Percentiles rank a stretch among this genome's conserved stretches.
These are phyloP conservation scores for Candida odintsovae DNA, from an alignment of 805 yeast genomes.

Conservation along the genomic window DNA sequence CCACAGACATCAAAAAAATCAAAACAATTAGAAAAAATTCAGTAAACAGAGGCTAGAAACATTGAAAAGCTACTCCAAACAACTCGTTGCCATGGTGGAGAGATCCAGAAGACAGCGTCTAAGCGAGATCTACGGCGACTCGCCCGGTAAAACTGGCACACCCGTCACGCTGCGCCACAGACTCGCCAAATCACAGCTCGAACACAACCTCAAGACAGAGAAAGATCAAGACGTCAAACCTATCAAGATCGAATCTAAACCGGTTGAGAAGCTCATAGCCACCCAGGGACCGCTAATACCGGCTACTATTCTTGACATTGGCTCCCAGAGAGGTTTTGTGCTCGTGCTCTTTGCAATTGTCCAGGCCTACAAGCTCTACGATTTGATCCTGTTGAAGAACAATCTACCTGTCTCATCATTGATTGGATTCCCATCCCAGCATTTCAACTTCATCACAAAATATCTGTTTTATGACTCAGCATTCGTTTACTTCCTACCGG, in stretches of 20 bases:
- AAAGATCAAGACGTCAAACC: not conserved
- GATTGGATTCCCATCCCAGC: constrained; percentile 36
- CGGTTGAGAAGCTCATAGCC: not conserved
- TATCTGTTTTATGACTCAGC: constrained; percentile 70
- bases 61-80: not conserved
- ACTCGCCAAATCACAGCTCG: constrained; percentile 11
- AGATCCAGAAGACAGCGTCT: constrained; percentile 26
- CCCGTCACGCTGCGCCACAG: constrained; percentile 14
- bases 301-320: constrained; percentile 57
- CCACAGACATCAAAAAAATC: not conserved
- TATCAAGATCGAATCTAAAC: not conserved
- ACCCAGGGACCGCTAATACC: constrained; percentile 47
- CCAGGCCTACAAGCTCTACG: constrained; percentile 86
- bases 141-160: constrained; percentile 6
- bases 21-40: not conserved
- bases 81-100: constrained; percentile 17
- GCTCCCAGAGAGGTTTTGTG: constrained; percentile 68
- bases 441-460: constrained; percentile 59
- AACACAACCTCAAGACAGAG: constrained; percentile 6
- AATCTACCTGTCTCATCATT: constrained; percentile 29
- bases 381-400: constrained; percentile 53
- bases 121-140: constrained; percentile 21
- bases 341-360: constrained; percentile 62
- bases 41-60: not conserved
- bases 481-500: constrained; percentile 65